Evolutionary conservation across 2,329 filamentous ascomycete species (phyloP).

Genomic region (Cytospora chrysosperma): DNA sequence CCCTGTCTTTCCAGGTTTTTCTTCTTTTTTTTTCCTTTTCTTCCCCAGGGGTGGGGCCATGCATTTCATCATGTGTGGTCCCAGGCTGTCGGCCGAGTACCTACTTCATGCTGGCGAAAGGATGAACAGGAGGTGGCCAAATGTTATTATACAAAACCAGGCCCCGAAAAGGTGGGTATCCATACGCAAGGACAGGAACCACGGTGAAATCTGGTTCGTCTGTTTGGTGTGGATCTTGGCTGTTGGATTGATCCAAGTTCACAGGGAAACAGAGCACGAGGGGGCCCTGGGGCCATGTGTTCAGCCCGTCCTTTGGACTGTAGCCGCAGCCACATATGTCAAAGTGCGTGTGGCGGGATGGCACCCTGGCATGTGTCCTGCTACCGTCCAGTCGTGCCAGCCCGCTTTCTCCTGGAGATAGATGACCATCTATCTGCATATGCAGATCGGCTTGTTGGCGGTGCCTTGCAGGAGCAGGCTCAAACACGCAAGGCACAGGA

Average conservation of each 20-base stretch:
- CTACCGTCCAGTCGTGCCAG: too few species aligned
- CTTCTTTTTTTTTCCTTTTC: background rate
- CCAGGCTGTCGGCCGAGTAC: constrained; percentile 3
- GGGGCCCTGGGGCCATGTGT: background rate
- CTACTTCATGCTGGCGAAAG: constrained; percentile 1
- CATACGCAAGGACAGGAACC: too few species aligned
- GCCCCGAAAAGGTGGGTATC: background rate
- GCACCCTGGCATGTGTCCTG: background rate
- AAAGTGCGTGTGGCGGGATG: background rate
- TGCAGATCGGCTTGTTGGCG: background rate
- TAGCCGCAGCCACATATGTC: background rate
- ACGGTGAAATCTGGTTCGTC: background rate
- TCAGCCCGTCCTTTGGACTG: background rate
- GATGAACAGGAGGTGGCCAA: constrained; percentile 26
- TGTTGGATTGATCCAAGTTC: constrained; percentile 5
- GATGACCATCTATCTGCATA: background rate
- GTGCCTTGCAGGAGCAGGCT: background rate
- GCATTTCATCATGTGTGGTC: constrained; percentile 19
- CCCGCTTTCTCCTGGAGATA: background rate
- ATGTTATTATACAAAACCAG: constrained; percentile 16
- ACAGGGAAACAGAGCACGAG: background rate
- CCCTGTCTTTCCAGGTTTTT: constrained; percentile 1
- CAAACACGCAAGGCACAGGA: background rate
- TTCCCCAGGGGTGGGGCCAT: background rate
- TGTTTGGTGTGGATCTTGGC: background rate